A percentile compares a stretch with the other conserved stretches of the same genome.
These are phyloP conservation scores for Colletotrichum noveboracense DNA, from an alignment of 2,329 filamentous ascomycete species.

Conservation along the genomic window DNA sequence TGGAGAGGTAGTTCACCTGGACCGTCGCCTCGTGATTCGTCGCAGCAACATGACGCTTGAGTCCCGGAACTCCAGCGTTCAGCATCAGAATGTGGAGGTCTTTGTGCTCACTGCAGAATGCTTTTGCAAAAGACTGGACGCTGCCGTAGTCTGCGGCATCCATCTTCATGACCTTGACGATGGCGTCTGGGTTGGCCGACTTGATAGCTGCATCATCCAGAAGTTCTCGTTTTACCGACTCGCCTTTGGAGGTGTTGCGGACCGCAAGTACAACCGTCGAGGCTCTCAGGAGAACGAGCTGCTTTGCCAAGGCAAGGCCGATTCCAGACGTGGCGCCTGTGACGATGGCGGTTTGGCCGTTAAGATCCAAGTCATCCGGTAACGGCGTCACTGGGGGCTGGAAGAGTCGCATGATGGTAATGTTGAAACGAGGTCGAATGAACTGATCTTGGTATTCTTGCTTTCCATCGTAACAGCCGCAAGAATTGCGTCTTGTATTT, in stretches of 20 bases:
- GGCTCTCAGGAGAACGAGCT: constrained; percentile 37
- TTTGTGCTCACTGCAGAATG: neutral
- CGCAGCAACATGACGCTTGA: neutral
- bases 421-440: neutral
- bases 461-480: neutral
- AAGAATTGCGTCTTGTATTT: neutral
- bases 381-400: neutral
- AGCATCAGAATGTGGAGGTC: constrained; percentile 12
- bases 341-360: constrained; percentile 38
- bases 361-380: constrained; percentile 11
- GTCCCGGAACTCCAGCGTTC: constrained; percentile 15
- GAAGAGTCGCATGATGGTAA: neutral
- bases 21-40: constrained; percentile 26
- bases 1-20: constrained; percentile 32
- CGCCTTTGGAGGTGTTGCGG: constrained; percentile 33
- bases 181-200: neutral
- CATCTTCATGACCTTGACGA: constrained; percentile 10
- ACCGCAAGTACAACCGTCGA: constrained; percentile 47
- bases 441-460: neutral
- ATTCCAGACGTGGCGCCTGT: constrained; percentile 50
- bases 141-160: constrained; percentile 11
- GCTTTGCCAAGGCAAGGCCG: constrained; percentile 41
- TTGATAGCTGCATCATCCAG: neutral
- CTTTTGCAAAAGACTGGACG: neutral
- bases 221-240: constrained; percentile 23